Base-by-base conservation (phyloP, 1,284 basidiomycete species). In the Malassezia vespertilionis region DNA sequence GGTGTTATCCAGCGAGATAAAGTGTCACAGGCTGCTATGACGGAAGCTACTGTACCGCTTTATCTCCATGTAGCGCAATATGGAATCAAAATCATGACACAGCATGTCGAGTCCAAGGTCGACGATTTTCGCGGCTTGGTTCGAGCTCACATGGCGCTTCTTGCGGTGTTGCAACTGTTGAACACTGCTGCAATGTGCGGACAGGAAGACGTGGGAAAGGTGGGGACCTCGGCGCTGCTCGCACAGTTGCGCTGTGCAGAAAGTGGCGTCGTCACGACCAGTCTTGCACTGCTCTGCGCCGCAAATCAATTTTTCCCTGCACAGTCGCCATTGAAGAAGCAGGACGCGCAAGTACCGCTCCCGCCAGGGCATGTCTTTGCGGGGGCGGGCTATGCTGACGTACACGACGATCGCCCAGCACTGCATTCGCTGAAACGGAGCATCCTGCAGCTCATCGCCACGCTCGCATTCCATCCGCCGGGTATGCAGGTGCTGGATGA, bases 71-170 rank as follows among this genome's bases (percentile, higher is more conserved):
- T 51, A 11, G 28, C 33, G 9, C 5, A 22, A 5, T 21, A 43
- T 12, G 31, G 42, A 4, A 20, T 32, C 2, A 14, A 24, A 1
- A 26, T 21, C 4, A 44, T 51, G 42, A 10, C 15, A 8, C 12
- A 28, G n/a, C 35, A 40, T 18, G 28, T 40, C 8, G 47, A 36
- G 18, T 20, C 14, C 17, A 20, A 22, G 4, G 32, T 15, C 6
- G 36, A 15, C 3, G 37, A 51, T 12, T n/a, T 39, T 5, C 28
- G 30, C 18, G 37, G 32, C n/a, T 27, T 51, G 22, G 27, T 51
- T 10, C 48, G 48, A 15, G 42, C 43, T 14, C 38, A 51, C 28
- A 35, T 51, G 36, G 44, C 39, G 14, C 43, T 51, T 2, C 33
- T 51, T 10, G 48, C 42, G n/a, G n/a, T 45, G 18, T 30, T 51